phyloP scores from a whole-genome alignment of 768 basidiomycete genomes.

The Terana coerulea region DNA sequence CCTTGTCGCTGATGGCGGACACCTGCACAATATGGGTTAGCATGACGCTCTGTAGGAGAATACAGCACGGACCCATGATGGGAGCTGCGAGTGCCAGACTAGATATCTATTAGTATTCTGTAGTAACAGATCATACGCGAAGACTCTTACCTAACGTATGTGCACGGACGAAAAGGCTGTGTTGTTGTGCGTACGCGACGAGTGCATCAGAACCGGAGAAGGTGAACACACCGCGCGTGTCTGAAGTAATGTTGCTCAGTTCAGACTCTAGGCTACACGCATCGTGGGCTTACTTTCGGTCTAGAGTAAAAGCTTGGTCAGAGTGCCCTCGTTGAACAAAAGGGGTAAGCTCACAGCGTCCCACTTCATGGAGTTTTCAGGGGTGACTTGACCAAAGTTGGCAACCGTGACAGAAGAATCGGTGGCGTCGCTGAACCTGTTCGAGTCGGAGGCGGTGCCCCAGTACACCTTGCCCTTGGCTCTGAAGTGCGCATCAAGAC shows the following conservation, averaged over 20 bases:
- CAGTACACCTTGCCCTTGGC: constrained; percentile 26
- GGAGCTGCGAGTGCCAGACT: constrained; percentile 34
- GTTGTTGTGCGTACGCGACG: constrained; percentile 28
- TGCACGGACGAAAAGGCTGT: constrained; percentile 28
- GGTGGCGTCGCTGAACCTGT: constrained; percentile 23
- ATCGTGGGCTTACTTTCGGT: constrained; percentile 22
- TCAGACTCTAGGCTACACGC: too few relatives aligned
- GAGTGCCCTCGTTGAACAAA: too few relatives aligned
- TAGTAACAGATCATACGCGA: too few relatives aligned
- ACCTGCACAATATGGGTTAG: too few relatives aligned
- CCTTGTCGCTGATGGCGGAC: constrained; percentile 23
- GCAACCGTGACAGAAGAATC: constrained; percentile 22
- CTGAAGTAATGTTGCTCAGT: constrained; percentile 8
- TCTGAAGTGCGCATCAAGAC: constrained; percentile 23
- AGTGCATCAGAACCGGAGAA: constrained; percentile 28
- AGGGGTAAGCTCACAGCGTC: constrained; percentile 24
- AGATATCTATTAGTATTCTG: too few relatives aligned
- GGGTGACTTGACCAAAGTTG: constrained; percentile 30
- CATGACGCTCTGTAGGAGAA: too few relatives aligned
- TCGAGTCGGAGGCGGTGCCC: constrained; percentile 28
- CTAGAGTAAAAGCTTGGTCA: too few relatives aligned
- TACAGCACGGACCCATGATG: too few relatives aligned
- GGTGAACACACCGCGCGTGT: constrained; percentile 23
- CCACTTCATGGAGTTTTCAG: constrained; percentile 34
- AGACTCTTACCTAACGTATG: constrained; percentile 27